phyloP scores from a whole-genome alignment of 148 eudicot genomes.

The Fallopia convolvulus region DNA sequence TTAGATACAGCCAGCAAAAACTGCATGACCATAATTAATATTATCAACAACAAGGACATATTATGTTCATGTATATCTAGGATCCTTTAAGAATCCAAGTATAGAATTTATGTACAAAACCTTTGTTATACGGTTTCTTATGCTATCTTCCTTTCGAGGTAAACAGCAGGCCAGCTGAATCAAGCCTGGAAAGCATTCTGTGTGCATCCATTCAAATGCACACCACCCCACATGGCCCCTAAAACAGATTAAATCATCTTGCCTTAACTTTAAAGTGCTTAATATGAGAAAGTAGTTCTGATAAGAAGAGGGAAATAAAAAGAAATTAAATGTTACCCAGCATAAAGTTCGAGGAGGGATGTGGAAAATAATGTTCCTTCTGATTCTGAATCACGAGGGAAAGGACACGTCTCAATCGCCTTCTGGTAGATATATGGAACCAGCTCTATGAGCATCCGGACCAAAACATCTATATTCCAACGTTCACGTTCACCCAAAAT shows the following conservation, averaged over 20 bases:
- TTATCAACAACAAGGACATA: slow-evolving; percentile 14
- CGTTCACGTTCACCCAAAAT: slow-evolving; percentile 97
- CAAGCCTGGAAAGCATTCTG: slow-evolving; percentile 71
- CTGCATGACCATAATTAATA: slow-evolving; percentile 39
- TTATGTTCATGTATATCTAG: background rate
- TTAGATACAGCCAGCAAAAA: slow-evolving; percentile 67
- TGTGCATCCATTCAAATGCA: slow-evolving; percentile 91
- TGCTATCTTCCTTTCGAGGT: slow-evolving; percentile 82
- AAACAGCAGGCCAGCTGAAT: slow-evolving; percentile 69
- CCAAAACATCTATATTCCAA: slow-evolving; percentile 82
- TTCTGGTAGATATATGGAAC: slow-evolving; percentile 64
- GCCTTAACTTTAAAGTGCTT: slow-evolving; percentile 4
- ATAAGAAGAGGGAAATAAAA: slow-evolving; percentile 2
- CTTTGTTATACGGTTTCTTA: slow-evolving; percentile 66
- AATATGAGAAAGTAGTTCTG: background rate
- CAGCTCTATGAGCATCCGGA: slow-evolving; percentile 68
- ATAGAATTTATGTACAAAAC: slow-evolving; percentile 25
- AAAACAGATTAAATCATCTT: slow-evolving; percentile 22
- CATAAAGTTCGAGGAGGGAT: slow-evolving; percentile 65
- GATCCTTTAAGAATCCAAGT: slow-evolving; percentile 12
- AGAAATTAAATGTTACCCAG: slow-evolving; percentile 35
- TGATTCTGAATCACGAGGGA: slow-evolving; percentile 49
- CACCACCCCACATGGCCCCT: slow-evolving; percentile 90
- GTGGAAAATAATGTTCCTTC: slow-evolving; percentile 38
- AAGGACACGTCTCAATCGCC: slow-evolving; percentile 81